phyloP scores from a whole-genome alignment of 768 basidiomycete genomes.

The Boletus bicolor region DNA sequence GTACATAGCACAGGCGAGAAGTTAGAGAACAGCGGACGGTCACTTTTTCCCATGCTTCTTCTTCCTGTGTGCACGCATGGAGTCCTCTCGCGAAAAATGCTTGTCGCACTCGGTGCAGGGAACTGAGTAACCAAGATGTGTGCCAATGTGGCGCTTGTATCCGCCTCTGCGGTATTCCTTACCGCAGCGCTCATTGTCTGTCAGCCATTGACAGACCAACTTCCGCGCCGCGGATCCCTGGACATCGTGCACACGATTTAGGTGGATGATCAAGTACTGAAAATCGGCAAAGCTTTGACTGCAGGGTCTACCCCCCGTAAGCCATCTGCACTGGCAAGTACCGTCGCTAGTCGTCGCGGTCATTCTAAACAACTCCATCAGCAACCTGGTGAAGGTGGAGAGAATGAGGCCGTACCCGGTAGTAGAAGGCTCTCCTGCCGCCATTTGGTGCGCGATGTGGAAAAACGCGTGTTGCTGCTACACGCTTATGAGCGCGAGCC shows the following conservation, averaged over 20 bases:
- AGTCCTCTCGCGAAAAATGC: constrained; percentile 3
- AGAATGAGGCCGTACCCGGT: neutral
- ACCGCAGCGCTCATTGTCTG: neutral
- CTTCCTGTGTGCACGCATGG: constrained; percentile 1
- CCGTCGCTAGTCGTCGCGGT: neutral
- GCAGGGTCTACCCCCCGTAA: neutral
- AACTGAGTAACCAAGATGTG: neutral
- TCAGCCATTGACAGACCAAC: constrained; percentile 7
- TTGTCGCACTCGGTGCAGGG: neutral
- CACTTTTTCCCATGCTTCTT: neutral
- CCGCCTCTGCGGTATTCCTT: neutral
- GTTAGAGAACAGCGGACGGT: neutral
- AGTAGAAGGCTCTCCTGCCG: neutral
- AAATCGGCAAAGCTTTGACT: neutral
- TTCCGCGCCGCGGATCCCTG: neutral
- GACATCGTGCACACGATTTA: neutral
- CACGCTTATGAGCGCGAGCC: neutral
- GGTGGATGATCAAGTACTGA: constrained; percentile 5
- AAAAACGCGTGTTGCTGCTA: constrained; percentile 4
- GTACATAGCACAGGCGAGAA: neutral
- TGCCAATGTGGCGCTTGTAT: constrained; percentile 4
- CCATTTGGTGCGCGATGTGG: neutral
- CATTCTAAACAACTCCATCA: constrained; percentile 1
- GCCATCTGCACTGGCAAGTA: constrained; percentile 3
- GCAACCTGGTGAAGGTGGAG: too few relatives aligned